These are phyloP conservation scores for Clausena lansium DNA, from an alignment of 345 rosid genomes.

Conservation along the genomic window DNA sequence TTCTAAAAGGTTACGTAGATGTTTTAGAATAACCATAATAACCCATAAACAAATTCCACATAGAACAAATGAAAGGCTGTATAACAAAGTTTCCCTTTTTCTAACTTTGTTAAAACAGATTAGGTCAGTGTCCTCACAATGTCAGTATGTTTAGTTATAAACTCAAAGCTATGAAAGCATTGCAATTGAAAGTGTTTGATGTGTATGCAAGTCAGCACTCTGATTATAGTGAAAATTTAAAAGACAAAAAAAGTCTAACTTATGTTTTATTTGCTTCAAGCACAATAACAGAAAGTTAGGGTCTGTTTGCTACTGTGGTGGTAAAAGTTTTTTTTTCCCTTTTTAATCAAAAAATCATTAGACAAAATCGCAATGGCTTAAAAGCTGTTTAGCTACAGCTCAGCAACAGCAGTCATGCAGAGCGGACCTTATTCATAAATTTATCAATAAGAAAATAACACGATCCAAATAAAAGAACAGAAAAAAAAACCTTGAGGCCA, in stretches of 20 bases:
- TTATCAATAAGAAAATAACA: neutral
- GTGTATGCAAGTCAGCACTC: neutral
- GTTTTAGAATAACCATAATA: neutral
- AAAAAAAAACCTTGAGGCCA: conserved; percentile 62
- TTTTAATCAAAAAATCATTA: no score
- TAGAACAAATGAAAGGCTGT: neutral
- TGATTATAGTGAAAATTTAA: neutral
- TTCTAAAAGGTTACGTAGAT: neutral
- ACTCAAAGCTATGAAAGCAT: neutral
- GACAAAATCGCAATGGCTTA: no score
- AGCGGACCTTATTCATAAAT: neutral
- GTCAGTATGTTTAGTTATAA: neutral
- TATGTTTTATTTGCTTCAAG: neutral
- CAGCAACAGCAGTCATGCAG: neutral
- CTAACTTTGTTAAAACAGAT: neutral
- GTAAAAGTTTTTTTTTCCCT: no score
- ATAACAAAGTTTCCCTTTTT: no score
- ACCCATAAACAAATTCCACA: no score
- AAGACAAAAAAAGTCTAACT: neutral
- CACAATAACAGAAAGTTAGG: neutral
- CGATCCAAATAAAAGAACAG: neutral
- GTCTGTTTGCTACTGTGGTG: no score
- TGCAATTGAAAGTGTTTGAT: neutral
- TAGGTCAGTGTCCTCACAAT: neutral
- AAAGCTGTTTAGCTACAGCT: no score